Evolutionary conservation across 345 rosid species (phyloP).

Genomic region (Draba incana): DNA sequence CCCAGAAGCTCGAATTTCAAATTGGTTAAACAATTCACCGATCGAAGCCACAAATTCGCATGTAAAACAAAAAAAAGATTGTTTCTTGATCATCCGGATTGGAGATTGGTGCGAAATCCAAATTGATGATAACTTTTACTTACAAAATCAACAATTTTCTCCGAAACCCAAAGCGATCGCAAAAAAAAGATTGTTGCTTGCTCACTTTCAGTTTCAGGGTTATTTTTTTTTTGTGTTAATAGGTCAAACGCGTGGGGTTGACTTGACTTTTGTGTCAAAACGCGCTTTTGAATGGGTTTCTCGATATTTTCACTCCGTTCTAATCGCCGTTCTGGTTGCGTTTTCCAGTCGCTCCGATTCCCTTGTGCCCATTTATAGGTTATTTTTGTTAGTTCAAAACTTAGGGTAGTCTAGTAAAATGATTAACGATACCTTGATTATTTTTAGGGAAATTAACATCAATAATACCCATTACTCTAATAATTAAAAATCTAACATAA

Average conservation of each 20-base stretch:
- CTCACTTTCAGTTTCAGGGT: not conserved
- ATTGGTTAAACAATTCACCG: not conserved
- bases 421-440: too few relatives aligned
- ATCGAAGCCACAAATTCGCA: not conserved
- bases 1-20: constrained; percentile 1
- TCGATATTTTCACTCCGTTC: too few relatives aligned
- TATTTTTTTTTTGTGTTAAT: not conserved
- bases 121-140: too few relatives aligned
- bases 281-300: constrained; percentile 1
- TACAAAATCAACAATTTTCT: too few relatives aligned
- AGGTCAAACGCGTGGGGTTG: constrained; percentile 16
- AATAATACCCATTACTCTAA: too few relatives aligned
- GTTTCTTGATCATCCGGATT: constrained; percentile 4
- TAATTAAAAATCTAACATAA: too few relatives aligned
- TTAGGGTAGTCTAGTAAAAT: too few relatives aligned
- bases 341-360: not conserved
- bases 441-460: too few relatives aligned
- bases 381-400: too few relatives aligned
- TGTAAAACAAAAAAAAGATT: not conserved
- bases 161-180: too few relatives aligned
- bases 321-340: constrained; percentile 2
- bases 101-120: constrained; percentile 5
- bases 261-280: not conserved
- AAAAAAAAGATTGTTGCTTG: too few relatives aligned
- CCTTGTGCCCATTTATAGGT: not conserved